Evolutionary conservation across 805 yeast genomes (phyloP).

Genomic region (Candida argentea): DNA sequence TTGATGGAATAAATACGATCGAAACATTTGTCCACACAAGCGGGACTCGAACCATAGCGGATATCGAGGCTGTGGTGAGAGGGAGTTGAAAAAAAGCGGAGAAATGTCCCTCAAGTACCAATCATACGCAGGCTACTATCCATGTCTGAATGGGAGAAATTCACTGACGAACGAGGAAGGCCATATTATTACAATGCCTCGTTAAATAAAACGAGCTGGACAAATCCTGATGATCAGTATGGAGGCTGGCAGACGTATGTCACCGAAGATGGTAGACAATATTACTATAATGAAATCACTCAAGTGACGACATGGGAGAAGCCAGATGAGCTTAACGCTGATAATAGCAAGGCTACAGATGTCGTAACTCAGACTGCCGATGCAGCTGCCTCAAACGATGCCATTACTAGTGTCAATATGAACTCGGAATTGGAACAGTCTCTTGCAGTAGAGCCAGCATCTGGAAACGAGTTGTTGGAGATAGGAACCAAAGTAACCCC

Average conservation of each 20-base stretch:
- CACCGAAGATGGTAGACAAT: conserved; percentile 48
- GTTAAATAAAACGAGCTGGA: conserved; percentile 73
- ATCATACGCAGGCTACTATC: too few relatives aligned
- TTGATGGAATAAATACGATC: too few relatives aligned
- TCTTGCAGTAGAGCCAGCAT: conserved; percentile 12
- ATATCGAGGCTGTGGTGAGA: too few relatives aligned
- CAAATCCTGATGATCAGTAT: conserved; percentile 43
- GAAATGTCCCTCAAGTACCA: too few relatives aligned
- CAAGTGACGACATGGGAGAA: conserved; percentile 71
- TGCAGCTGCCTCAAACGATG: conserved; percentile 1
- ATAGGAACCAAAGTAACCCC: conserved; percentile 10
- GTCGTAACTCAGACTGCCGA: conserved; percentile 3
- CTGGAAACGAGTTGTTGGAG: conserved; percentile 14
- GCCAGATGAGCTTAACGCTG: conserved; percentile 40
- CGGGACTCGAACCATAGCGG: too few relatives aligned
- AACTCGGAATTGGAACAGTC: conserved; percentile 7
- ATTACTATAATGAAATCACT: conserved; percentile 59
- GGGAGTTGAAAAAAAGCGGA: too few relatives aligned
- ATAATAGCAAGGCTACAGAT: conserved; percentile 3
- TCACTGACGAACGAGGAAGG: conserved; percentile 54
- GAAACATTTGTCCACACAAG: too few relatives aligned
- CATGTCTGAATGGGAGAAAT: conserved; percentile 48
- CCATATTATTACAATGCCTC: conserved; percentile 59
- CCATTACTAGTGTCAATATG: neutral
- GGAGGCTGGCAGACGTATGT: conserved; percentile 32